Evolutionary conservation across 371 early-diverging fungal species (phyloP).

Genomic region (Fennellomyces sp.): DNA sequence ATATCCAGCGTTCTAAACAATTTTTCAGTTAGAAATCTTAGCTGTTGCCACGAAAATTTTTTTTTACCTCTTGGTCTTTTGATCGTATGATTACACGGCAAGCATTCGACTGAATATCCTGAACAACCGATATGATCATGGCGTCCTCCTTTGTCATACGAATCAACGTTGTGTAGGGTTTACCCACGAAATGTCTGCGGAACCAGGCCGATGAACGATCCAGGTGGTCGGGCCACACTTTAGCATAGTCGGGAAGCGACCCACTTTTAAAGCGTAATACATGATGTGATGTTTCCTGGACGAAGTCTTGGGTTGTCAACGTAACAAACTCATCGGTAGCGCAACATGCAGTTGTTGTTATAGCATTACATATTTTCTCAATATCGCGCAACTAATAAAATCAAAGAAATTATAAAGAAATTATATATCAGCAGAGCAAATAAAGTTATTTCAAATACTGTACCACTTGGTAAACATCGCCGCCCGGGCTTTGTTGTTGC

Average conservation of each 20-base stretch:
- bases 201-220: conserved; percentile 22
- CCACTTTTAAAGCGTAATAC: background rate
- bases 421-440: background rate
- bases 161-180: conserved; percentile 23
- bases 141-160: conserved; percentile 10
- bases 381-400: conserved; percentile 1
- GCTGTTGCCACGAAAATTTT: background rate
- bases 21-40: conserved; percentile 13
- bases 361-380: background rate
- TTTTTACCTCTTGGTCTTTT: conserved; percentile 3
- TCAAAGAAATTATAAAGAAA: background rate
- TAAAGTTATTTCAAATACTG: background rate
- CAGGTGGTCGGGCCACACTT: conserved; percentile 25
- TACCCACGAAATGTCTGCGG: conserved; percentile 24
- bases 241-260: conserved; percentile 10
- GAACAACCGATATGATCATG: conserved; percentile 19
- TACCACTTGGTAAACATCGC: background rate
- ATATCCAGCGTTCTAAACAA: conserved; percentile 10
- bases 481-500: background rate
- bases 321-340: too few species aligned
- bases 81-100: conserved; percentile 42
- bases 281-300: background rate
- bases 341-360: background rate
- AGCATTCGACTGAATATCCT: conserved; percentile 13
- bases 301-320: background rate